Percentiles rank a stretch among this genome's conserved stretches.
These are phyloP conservation scores for Fusarium fracticaudum DNA, from an alignment of 2,329 filamentous ascomycete genomes.

Conservation along the genomic window DNA sequence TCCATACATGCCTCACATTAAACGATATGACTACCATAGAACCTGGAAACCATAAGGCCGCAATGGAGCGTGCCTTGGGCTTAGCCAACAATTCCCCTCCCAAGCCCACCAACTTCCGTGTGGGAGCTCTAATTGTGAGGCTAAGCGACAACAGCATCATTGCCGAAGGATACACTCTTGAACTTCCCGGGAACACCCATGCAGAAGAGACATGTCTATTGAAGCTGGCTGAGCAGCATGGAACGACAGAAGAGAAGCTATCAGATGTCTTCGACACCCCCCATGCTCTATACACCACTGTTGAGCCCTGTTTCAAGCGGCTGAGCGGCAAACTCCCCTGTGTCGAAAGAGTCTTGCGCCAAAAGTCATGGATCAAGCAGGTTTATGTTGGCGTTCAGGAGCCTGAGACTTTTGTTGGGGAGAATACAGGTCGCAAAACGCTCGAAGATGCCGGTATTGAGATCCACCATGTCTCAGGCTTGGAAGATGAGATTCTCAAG, in stretches of 20 bases:
- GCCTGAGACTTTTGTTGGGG: constrained; percentile 87
- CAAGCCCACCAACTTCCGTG: constrained; percentile 90
- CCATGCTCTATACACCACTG: constrained; percentile 82
- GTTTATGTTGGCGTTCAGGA: constrained; percentile 92
- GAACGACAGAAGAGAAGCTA: constrained; percentile 64
- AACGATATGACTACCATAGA: constrained; percentile 38
- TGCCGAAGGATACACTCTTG: constrained; percentile 88
- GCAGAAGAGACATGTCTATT: constrained; percentile 92
- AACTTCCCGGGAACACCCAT: constrained; percentile 92
- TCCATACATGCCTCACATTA: not conserved
- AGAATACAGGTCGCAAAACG: constrained; percentile 78
- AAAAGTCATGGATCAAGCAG: constrained; percentile 70
- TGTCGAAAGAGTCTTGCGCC: constrained; percentile 78
- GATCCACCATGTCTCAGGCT: constrained; percentile 76
- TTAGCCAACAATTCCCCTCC: constrained; percentile 83
- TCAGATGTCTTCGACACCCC: constrained; percentile 48
- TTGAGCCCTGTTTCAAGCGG: constrained; percentile 83
- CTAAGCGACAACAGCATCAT: constrained; percentile 67
- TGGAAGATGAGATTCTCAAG: constrained; percentile 82
- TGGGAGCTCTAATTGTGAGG: constrained; percentile 87
- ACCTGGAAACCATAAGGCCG: constrained; percentile 55
- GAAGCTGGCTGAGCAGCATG: constrained; percentile 69
- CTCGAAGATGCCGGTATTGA: constrained; percentile 78
- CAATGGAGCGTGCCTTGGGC: constrained; percentile 77
- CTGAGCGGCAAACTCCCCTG: constrained; percentile 81